These are phyloP conservation scores for Sugiyamaella castrensis DNA, from an alignment of 1,139 yeast genomes.

Conservation along the genomic window DNA sequence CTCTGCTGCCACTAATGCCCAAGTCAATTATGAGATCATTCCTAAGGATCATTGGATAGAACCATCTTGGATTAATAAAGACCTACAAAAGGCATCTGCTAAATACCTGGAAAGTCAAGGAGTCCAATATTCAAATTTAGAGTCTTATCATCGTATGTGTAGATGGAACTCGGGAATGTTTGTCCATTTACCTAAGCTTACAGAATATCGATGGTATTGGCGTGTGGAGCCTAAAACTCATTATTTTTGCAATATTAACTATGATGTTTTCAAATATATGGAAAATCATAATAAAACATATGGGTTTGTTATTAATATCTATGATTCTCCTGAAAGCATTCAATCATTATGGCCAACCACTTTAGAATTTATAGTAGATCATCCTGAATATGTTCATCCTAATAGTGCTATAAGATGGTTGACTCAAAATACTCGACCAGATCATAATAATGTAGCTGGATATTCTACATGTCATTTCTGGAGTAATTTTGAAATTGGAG, in stretches of 20 bases:
- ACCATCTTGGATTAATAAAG: conserved; percentile 54
- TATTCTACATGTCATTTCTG: conserved; percentile 86
- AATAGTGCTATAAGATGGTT: conserved; percentile 72
- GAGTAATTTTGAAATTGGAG: conserved; percentile 80
- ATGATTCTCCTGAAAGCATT: conserved; percentile 64
- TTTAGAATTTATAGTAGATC: conserved; percentile 50
- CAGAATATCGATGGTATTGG: conserved; percentile 65
- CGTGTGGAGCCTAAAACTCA: conserved; percentile 73
- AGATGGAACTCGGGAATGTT: conserved; percentile 66
- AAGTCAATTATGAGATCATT: conserved; percentile 56
- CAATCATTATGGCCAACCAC: conserved; percentile 68
- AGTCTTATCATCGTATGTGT: conserved; percentile 76
- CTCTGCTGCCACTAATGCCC: conserved; percentile 45
- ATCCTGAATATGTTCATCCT: conserved; percentile 60
- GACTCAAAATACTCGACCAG: conserved; percentile 45
- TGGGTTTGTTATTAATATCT: conserved; percentile 65
- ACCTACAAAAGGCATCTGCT: conserved; percentile 41
- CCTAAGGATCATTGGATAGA: conserved; percentile 56
- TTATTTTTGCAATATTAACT: conserved; percentile 63
- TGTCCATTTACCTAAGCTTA: conserved; percentile 58
- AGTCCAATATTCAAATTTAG: conserved; percentile 59
- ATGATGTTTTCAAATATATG: conserved; percentile 76
- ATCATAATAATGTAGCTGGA: conserved; percentile 51
- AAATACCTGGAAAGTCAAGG: conserved; percentile 44
- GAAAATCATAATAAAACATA: conserved; percentile 59